Evolutionary conservation across 768 basidiomycete species (phyloP).

Genomic region (Botryobasidium botryosum): DNA sequence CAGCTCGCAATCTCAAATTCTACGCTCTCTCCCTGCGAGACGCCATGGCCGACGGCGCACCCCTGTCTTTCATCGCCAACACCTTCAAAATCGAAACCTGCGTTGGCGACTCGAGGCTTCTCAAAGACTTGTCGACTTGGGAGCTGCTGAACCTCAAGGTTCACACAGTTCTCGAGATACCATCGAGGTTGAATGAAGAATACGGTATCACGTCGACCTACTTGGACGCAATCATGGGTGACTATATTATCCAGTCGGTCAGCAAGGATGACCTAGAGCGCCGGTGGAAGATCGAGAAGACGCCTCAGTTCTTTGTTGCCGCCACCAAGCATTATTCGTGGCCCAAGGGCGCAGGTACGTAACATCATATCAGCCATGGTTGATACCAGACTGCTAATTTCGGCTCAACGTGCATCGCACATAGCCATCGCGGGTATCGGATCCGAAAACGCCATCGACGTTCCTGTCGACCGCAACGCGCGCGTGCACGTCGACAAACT

Average conservation of each 20-base stretch:
- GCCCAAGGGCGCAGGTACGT: conserved; percentile 31
- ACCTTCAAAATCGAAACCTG: conserved; percentile 21
- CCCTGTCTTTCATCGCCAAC: conserved; percentile 20
- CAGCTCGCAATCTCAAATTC: conserved; percentile 32
- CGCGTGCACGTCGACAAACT: conserved; percentile 13
- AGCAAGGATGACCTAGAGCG: conserved; percentile 19
- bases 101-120: conserved; percentile 13
- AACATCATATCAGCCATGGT: no score
- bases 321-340: conserved; percentile 20
- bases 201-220: conserved; percentile 22
- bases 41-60: conserved; percentile 21
- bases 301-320: neutral
- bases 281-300: conserved; percentile 3
- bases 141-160: conserved; percentile 28
- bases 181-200: conserved; percentile 19
- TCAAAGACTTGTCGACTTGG: conserved; percentile 22
- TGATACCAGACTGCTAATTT: no score
- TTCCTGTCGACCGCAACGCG: conserved; percentile 24
- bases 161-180: conserved; percentile 22
- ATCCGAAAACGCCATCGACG: conserved; percentile 21
- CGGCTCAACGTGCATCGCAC: no score
- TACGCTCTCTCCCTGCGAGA: conserved; percentile 26
- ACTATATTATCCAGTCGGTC: conserved; percentile 23
- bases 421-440: conserved; percentile 31
- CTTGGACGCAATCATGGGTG: conserved; percentile 19